Percentiles rank a stretch among this genome's conserved stretches.
Evolutionary conservation across 2,329 filamentous ascomycete genomes (phyloP).

Genomic region (Mycosphaerella sp.): DNA sequence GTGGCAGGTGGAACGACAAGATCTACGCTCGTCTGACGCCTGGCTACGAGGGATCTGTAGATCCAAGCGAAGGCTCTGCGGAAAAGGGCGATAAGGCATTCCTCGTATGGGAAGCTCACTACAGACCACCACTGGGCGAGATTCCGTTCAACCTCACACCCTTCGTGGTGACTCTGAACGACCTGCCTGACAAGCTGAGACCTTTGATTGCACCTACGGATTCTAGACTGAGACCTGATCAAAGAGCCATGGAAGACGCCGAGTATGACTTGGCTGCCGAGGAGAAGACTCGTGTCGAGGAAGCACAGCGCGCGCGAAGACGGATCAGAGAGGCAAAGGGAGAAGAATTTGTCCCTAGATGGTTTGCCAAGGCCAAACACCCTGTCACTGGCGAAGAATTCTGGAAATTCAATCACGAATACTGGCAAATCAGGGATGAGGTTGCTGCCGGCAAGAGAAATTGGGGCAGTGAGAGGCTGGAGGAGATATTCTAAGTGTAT

Average conservation of each 20-base stretch:
- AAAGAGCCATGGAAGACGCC: constrained; percentile 98
- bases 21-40: constrained; percentile 90
- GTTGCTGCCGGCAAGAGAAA: constrained; percentile 55
- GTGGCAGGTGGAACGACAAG: constrained; percentile 95
- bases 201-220: constrained; percentile 84
- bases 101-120: constrained; percentile 87
- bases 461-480: constrained; percentile 60
- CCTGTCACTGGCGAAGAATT: constrained; percentile 79
- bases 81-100: constrained; percentile 61
- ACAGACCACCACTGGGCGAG: constrained; percentile 57
- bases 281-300: constrained; percentile 92
- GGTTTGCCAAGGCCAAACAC: constrained; percentile 71
- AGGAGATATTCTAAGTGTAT: constrained; percentile 61
- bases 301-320: constrained; percentile 76
- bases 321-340: constrained; percentile 67
- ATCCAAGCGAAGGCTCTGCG: constrained; percentile 39
- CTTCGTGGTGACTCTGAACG: constrained; percentile 91
- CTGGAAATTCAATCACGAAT: constrained; percentile 83
- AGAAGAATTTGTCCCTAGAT: constrained; percentile 75
- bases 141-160: constrained; percentile 97
- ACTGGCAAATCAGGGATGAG: constrained; percentile 70
- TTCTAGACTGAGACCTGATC: constrained; percentile 85
- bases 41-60: constrained; percentile 72
- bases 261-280: constrained; percentile 86
- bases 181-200: constrained; percentile 73